Conservation (phyloP, 257 asterid genomes). For the Handroanthus guayacan region DNA sequence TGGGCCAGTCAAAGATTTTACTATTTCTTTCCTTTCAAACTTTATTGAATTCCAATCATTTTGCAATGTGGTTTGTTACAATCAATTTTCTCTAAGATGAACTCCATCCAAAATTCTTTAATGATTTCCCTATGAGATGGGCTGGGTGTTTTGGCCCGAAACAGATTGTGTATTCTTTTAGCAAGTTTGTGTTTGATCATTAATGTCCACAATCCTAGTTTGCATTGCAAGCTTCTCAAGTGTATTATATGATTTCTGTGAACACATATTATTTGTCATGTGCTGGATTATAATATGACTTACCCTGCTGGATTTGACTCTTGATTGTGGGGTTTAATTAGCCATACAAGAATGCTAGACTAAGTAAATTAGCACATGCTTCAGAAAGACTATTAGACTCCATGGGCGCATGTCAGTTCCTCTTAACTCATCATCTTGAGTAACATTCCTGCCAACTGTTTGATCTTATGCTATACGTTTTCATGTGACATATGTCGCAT, state of each 20-base stretch:
- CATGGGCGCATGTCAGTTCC: not conserved
- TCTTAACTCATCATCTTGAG: conserved; percentile 12
- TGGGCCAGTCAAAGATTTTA: too few relatives aligned
- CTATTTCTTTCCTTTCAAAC: not conserved
- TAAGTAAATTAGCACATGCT: not conserved
- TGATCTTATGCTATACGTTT: not conserved
- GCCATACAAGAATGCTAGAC: not conserved
- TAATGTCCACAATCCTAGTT: not conserved
- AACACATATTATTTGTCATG: not conserved
- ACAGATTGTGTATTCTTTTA: not conserved
- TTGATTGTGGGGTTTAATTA: not conserved
- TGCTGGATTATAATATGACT: not conserved
- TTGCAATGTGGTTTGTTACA: not conserved
- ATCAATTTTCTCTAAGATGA: not conserved
- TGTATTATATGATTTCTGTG: conserved; percentile 2
- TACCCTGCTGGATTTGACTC: not conserved
- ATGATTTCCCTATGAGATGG: not conserved
- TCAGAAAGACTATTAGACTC: not conserved
- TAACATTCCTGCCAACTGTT: not conserved
- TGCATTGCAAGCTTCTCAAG: not conserved
- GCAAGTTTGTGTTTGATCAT: not conserved
- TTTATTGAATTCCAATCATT: not conserved
- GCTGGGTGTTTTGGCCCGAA: not conserved
- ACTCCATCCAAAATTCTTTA: not conserved
- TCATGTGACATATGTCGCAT: not conserved